Evolutionary conservation across 768 basidiomycete genomes (phyloP).

Genomic region (Chalciporus pseudorubinellus): DNA sequence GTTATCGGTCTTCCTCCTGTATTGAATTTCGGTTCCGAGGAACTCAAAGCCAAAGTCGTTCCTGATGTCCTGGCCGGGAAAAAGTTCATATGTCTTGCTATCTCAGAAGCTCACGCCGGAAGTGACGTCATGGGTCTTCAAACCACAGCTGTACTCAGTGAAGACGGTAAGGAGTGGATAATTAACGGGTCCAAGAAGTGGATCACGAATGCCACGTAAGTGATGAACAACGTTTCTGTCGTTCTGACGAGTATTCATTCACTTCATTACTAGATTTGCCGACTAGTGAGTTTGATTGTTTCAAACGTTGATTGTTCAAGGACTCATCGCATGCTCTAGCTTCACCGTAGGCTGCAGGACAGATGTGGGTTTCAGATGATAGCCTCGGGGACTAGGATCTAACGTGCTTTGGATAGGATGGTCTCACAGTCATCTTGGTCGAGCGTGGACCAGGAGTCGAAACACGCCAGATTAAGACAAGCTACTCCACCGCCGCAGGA

Average conservation of each 20-base stretch:
- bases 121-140: slow-evolving; percentile 64
- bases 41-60: slow-evolving; percentile 47
- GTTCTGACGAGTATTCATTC: slow-evolving; percentile 4
- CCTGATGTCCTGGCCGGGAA: slow-evolving; percentile 56
- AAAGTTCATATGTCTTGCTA: slow-evolving; percentile 73
- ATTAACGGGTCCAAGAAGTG: slow-evolving; percentile 77
- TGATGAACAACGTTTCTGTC: background rate
- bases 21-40: slow-evolving; percentile 60
- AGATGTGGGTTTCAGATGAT: slow-evolving; percentile 33
- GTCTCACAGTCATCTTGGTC: slow-evolving; percentile 64
- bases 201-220: slow-evolving; percentile 58
- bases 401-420: slow-evolving; percentile 37
- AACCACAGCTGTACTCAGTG: slow-evolving; percentile 59
- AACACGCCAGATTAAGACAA: slow-evolving; percentile 70
- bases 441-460: slow-evolving; percentile 64
- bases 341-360: slow-evolving; percentile 62
- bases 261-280: slow-evolving; percentile 35
- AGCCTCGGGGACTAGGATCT: slow-evolving; percentile 20
- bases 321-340: slow-evolving; percentile 35
- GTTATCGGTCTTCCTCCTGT: slow-evolving; percentile 72
- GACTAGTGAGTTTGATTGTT: slow-evolving; percentile 36
- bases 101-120: slow-evolving; percentile 74
- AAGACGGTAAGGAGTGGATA: slow-evolving; percentile 66
- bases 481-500: slow-evolving; percentile 86
- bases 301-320: background rate